Percentiles rank a stretch among this genome's conserved stretches.
phyloP scores from a whole-genome alignment of 2,329 filamentous ascomycete genomes.

The Diaporthe citri region DNA sequence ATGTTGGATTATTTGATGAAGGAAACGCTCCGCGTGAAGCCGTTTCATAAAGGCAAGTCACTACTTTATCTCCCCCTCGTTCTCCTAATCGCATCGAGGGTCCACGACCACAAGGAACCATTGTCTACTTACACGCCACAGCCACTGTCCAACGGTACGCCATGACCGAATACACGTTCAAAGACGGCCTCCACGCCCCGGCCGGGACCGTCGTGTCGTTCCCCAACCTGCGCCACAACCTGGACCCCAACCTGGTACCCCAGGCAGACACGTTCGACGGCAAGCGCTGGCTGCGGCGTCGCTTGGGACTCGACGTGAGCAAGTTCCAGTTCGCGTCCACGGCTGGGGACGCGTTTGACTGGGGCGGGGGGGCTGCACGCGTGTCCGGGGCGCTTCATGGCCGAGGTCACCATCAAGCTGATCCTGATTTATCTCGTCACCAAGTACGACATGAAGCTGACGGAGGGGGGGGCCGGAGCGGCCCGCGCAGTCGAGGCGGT shows the following conservation, averaged over 20 bases:
- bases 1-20: slow-evolving; percentile 42
- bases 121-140: background rate
- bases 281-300: slow-evolving; percentile 42
- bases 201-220: slow-evolving; percentile 41
- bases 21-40: slow-evolving; percentile 41
- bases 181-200: slow-evolving; percentile 42
- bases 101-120: background rate
- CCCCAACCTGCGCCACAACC: slow-evolving; percentile 40
- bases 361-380: slow-evolving; percentile 43
- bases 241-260: slow-evolving; percentile 21
- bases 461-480: slow-evolving; percentile 36
- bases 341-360: slow-evolving; percentile 43
- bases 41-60: slow-evolving; percentile 38
- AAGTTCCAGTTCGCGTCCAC: slow-evolving; percentile 44
- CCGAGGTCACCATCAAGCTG: slow-evolving; percentile 42
- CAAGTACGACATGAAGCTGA: slow-evolving; percentile 43
- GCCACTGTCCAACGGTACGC: slow-evolving; percentile 27
- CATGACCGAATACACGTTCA: slow-evolving; percentile 24
- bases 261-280: slow-evolving; percentile 42
- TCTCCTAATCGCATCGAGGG: background rate
- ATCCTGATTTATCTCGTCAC: slow-evolving; percentile 44
- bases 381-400: slow-evolving; percentile 41
- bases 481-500: slow-evolving; percentile 35
- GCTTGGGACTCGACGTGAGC: slow-evolving; percentile 38
- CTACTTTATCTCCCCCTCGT: background rate